Conservation (phyloP, 768 basidiomycete genomes). For the Boletus bicolor region DNA sequence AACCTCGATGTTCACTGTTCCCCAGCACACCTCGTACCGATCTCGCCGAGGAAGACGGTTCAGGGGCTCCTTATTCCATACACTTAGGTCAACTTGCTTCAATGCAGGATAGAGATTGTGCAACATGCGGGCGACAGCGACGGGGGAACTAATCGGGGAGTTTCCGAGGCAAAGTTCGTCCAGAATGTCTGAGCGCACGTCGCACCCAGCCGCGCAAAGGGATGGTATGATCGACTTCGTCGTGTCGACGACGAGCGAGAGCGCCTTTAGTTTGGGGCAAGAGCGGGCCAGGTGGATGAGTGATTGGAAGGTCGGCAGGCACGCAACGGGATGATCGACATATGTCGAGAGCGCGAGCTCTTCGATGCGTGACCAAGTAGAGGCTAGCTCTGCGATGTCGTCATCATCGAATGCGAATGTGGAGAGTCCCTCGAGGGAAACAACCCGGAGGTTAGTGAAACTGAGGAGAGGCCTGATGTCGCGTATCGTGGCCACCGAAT, state of each 20-base stretch:
- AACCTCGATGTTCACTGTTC: slow-evolving; percentile 18
- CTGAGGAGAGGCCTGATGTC: slow-evolving; percentile 14
- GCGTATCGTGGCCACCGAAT: neutral
- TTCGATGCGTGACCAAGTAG: slow-evolving; percentile 23
- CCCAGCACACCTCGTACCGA: slow-evolving; percentile 16
- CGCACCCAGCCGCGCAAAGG: neutral
- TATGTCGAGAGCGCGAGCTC: slow-evolving; percentile 19
- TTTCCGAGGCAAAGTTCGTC: slow-evolving; percentile 21
- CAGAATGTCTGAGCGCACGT: slow-evolving; percentile 3
- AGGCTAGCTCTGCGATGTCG: slow-evolving; percentile 12
- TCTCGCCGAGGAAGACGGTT: slow-evolving; percentile 7
- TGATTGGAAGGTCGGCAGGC: slow-evolving; percentile 22
- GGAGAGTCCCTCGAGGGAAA: slow-evolving; percentile 18
- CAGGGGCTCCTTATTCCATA: slow-evolving; percentile 15
- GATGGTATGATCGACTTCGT: neutral
- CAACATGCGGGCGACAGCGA: slow-evolving; percentile 9
- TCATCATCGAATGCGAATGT: slow-evolving; percentile 15
- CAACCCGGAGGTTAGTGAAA: slow-evolving; percentile 13
- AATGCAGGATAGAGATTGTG: slow-evolving; percentile 19
- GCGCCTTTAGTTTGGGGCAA: slow-evolving; percentile 12
- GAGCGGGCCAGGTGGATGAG: slow-evolving; percentile 10
- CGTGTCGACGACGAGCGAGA: slow-evolving; percentile 26
- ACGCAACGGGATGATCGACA: slow-evolving; percentile 6
- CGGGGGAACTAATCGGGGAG: slow-evolving; percentile 12
- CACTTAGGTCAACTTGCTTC: slow-evolving; percentile 18